These are phyloP conservation scores for Rauvolfia tetraphylla DNA, from an alignment of 257 asterid species.

Conservation along the genomic window DNA sequence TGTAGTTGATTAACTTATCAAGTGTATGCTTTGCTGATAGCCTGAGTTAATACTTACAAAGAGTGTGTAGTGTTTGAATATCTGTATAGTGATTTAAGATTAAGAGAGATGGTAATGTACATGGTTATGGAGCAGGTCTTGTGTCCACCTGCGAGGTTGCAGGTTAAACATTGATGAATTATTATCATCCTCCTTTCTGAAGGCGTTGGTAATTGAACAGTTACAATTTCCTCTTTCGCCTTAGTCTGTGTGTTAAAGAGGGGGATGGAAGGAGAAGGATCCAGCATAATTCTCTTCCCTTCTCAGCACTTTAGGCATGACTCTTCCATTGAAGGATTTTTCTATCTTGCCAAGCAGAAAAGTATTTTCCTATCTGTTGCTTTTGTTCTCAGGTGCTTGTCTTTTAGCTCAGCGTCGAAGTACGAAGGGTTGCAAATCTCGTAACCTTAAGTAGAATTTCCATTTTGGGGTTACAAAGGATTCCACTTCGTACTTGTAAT, in stretches of 20 bases:
- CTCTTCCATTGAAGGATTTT: neutral
- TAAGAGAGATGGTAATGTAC: neutral
- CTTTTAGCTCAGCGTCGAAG: neutral
- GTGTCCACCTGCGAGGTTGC: neutral
- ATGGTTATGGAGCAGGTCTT: neutral
- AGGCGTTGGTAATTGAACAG: neutral
- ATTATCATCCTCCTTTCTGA: neutral
- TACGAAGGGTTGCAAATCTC: neutral
- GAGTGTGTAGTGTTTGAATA: neutral
- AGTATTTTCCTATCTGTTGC: neutral
- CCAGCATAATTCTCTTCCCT: neutral
- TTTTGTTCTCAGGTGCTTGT: neutral
- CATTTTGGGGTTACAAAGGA: neutral
- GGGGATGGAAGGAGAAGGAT: neutral
- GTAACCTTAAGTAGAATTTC: neutral
- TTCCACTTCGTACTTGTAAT: neutral
- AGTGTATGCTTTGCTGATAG: too few species aligned
- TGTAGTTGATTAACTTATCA: too few species aligned
- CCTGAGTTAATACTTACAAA: too few species aligned
- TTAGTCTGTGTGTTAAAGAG: neutral
- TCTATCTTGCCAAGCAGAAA: neutral
- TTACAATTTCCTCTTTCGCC: neutral
- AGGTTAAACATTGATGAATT: too few species aligned
- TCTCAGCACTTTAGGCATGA: neutral
- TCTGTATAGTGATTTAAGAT: too few species aligned